Evolutionary conservation across 192 early-diverging fungal genomes (phyloP), one percentile per base, ranked within the genome.

Genomic region (Diversispora epigaea): DNA sequence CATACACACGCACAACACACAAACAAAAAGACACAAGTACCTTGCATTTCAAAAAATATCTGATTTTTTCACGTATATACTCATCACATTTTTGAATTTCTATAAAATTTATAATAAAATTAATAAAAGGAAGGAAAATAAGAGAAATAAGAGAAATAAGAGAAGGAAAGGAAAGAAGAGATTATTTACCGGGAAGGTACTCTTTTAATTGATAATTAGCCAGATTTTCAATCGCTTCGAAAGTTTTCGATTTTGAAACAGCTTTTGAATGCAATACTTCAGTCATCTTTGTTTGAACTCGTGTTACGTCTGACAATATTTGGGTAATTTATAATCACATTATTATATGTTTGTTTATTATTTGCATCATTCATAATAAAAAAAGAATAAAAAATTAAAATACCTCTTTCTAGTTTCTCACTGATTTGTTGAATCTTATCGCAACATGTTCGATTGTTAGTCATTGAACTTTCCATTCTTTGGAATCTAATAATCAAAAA

Each of bases 201-300:
- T 88, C 86, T 4, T 61, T 71, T 1, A 65, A 61, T 54, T 88
- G 84, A 39, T 85, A 79, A 0, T 78, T 71, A 0, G 85, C 85
- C 17, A 88, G 75, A 44, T 81, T 80, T 5, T 79, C 76, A 32
- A 87, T 68, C n/a, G 85, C 78, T 52, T 88, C 85, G 2, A 85
- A 61, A 3, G 77, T 78, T 9, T 80, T 77, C 5, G 77, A 79
- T 56, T 68, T 52, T 46, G 47, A 41, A 73, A 67, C 46, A 63
- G 60, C 4, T 78, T 77, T 7, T 73, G 68, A 39, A 19, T 74
- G 32, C 77, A 77, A 60, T 75, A 77, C 76, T 68, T 58, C 50
- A 4, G 50, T 11, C 2, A 41, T 57, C 54, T 61, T 44, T n/a
- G 17, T 63, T 43, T 71, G 19, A 32, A 56, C 46, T 6, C 65